These are phyloP conservation scores for Cladosporium sp. DNA, from an alignment of 2,329 filamentous ascomycete genomes.

Conservation along the genomic window DNA sequence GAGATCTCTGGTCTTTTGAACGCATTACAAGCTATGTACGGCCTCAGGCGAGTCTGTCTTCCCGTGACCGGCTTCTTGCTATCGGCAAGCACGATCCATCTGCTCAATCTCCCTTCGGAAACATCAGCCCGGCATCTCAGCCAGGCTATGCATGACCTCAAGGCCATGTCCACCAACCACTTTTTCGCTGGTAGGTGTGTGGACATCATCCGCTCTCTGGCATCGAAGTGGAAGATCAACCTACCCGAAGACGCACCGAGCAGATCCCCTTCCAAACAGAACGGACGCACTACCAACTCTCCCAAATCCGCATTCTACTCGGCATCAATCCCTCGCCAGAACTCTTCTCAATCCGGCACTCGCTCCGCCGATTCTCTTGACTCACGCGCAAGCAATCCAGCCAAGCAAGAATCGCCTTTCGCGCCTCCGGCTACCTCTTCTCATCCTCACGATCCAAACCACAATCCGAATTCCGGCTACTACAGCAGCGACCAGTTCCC, in stretches of 20 bases:
- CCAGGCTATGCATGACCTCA: conserved; percentile 44
- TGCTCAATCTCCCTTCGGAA: conserved; percentile 45
- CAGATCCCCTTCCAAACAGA: conserved; percentile 31
- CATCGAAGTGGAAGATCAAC: conserved; percentile 46
- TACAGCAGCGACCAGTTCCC: conserved; percentile 10
- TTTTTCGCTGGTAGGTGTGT: conserved; percentile 46
- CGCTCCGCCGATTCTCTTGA: conserved; percentile 26
- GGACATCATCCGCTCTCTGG: conserved; percentile 44
- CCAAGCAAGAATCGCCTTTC: conserved; percentile 26
- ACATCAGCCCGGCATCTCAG: conserved; percentile 41
- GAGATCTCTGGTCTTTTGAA: conserved; percentile 45
- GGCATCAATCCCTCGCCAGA: conserved; percentile 32
- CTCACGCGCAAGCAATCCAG: conserved; percentile 16
- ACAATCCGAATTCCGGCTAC: neutral
- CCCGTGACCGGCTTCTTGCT: conserved; percentile 44
- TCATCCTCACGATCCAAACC: neutral
- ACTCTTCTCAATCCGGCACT: conserved; percentile 26
- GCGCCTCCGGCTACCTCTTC: conserved; percentile 21
- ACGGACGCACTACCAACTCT: conserved; percentile 22
- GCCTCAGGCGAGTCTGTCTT: conserved; percentile 43
- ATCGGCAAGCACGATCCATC: conserved; percentile 46
- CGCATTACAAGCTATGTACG: conserved; percentile 46
- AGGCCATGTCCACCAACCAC: conserved; percentile 46
- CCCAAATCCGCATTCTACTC: conserved; percentile 34
- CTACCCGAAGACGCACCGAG: conserved; percentile 41